These are phyloP conservation scores for Bipolaris victoriae DNA, from an alignment of 2,329 filamentous ascomycete genomes.

Conservation along the genomic window DNA sequence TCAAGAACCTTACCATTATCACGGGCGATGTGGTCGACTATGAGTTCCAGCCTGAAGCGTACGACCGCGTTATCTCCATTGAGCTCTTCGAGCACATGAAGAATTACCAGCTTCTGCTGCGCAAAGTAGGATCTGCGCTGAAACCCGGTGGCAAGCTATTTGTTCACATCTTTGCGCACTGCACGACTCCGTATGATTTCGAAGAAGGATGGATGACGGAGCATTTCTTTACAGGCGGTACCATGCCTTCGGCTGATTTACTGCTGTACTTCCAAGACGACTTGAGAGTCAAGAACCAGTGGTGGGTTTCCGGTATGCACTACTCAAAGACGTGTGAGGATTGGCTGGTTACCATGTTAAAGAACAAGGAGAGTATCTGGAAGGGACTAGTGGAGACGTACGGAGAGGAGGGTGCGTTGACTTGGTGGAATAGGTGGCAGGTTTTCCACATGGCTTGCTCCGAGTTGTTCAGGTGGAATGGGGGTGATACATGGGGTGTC, in stretches of 20 bases:
- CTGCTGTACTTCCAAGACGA: slow-evolving; percentile 71
- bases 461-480: slow-evolving; percentile 70
- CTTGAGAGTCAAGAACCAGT: slow-evolving; percentile 65
- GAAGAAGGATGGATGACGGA: slow-evolving; percentile 76
- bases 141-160: slow-evolving; percentile 70
- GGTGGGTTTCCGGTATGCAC: slow-evolving; percentile 73
- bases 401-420: slow-evolving; percentile 63
- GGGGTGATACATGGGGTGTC: slow-evolving; percentile 72
- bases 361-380: slow-evolving; percentile 66
- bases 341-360: slow-evolving; percentile 67
- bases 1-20: slow-evolving; percentile 67
- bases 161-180: slow-evolving; percentile 71
- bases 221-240: slow-evolving; percentile 75
- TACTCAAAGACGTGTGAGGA: slow-evolving; percentile 75
- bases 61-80: slow-evolving; percentile 71
- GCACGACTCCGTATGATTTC: slow-evolving; percentile 70
- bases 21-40: slow-evolving; percentile 72
- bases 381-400: slow-evolving; percentile 70
- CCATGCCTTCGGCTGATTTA: slow-evolving; percentile 72
- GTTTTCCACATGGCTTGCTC: slow-evolving; percentile 75
- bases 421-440: slow-evolving; percentile 74
- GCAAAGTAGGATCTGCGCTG: slow-evolving; percentile 65
- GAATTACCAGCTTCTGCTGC: slow-evolving; percentile 71
- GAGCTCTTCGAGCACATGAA: slow-evolving; percentile 81
- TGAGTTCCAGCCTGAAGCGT: slow-evolving; percentile 64